Base-by-base conservation (phyloP, 2,329 filamentous ascomycete species). In the Lecanosticta acicola region DNA sequence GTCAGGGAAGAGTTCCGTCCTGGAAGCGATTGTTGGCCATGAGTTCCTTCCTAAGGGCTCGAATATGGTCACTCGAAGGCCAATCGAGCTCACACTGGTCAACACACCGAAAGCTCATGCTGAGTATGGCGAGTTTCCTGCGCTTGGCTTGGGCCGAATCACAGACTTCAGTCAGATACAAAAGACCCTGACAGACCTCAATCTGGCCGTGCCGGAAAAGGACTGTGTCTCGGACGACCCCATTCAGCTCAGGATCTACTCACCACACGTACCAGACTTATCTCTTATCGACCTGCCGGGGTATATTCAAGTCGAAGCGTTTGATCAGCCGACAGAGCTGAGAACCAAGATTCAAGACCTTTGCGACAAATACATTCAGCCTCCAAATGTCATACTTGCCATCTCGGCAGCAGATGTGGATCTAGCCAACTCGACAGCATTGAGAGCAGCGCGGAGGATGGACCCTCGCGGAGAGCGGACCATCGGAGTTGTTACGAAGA, bases 391-490 rank as follows among this genome's bases (percentile, higher is more conserved):
- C 56, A 96, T 98, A 51, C 76, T 98, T 5, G 93, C 93, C 32
- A 97, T 98, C 52, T 98, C 94, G 1, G 93, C 94, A 1, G 93
- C 93, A 18, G 93, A 98, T 68, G 93, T 98, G 14, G 93, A 98
- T 72, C 70, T 98, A 46, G 93, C 93, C 17, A 98, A 98, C 66
- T 98, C 93, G 1, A 93, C 93, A 4, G 90, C 93, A 4, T 70
- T 98, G 18, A 78, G 90, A 57, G 89, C 93, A 14, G 95, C 90
- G 56, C 80, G 93, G 52, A 80, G 91, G 57, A 90, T 97, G 20
- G 93, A 98, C 61, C 93, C 93, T 1, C 78, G 93, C 50, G 93
- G 93, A 44, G 93, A 98, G 69, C 79, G 93, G 51, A 98, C 93
- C 0, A 98, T 98, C 62, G 93, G 93, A 36, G 93, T 98, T n/a